Conservation (phyloP, 257 asterid genomes). For the Solanum ossicruentum region DNA sequence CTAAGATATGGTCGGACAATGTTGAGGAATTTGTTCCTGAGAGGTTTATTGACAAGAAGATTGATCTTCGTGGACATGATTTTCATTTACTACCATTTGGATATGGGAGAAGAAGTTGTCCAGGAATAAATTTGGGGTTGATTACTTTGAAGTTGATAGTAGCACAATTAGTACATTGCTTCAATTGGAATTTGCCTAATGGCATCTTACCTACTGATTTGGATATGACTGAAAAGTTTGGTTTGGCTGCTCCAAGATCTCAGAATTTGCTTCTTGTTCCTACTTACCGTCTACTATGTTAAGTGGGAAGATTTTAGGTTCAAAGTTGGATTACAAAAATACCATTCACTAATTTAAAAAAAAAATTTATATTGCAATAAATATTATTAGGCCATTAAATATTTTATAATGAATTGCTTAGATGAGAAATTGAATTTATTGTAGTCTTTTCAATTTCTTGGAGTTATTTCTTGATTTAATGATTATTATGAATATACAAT, state of each 20-base stretch:
- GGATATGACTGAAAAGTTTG: constrained; percentile 5
- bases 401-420: too few relatives aligned
- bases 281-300: background rate
- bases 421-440: too few relatives aligned
- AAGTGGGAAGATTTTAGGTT: too few relatives aligned
- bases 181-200: constrained; percentile 2
- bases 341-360: too few relatives aligned
- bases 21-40: background rate
- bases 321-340: too few relatives aligned
- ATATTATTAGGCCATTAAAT: too few relatives aligned
- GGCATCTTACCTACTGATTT: background rate
- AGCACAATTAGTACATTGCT: constrained; percentile 1
- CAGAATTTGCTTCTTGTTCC: background rate
- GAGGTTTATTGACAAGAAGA: background rate
- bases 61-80: background rate
- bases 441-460: too few relatives aligned
- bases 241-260: constrained; percentile 1
- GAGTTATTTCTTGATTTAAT: too few relatives aligned
- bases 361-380: too few relatives aligned
- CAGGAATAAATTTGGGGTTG: background rate
- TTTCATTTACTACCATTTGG: background rate
- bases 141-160: background rate
- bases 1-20: background rate
- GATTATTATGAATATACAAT: too few relatives aligned
- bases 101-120: background rate